These are phyloP conservation scores for Syzygium aqueum DNA, from an alignment of 345 rosid genomes.

Conservation along the genomic window DNA sequence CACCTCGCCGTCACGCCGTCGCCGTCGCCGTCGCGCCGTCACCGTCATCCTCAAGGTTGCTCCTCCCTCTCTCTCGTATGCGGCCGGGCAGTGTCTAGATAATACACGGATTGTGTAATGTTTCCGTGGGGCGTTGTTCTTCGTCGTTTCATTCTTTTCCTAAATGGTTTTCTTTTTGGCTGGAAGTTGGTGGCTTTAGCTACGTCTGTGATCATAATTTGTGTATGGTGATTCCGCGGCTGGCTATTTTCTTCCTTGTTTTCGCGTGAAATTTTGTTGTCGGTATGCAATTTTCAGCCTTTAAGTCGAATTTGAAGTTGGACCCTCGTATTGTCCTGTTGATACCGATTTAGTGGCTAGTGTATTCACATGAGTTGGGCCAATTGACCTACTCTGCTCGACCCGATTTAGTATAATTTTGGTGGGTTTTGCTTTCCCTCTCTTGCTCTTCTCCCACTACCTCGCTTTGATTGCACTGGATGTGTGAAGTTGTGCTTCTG, in stretches of 20 bases:
- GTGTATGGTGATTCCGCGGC: background rate
- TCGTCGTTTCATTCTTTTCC: background rate
- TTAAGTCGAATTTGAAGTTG: background rate
- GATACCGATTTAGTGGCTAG: background rate
- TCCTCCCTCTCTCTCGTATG: background rate
- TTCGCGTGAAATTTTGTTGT: background rate
- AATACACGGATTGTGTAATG: background rate
- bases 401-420: background rate
- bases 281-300: background rate
- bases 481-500: background rate
- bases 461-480: background rate
- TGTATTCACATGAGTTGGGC: background rate
- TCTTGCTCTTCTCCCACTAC: background rate
- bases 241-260: background rate
- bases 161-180: background rate
- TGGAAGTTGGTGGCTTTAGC: background rate
- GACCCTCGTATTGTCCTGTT: background rate
- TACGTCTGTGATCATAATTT: background rate
- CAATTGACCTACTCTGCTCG: background rate
- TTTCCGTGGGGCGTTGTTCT: background rate
- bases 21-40: background rate
- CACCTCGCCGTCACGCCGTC: background rate
- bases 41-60: background rate
- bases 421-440: background rate
- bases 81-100: background rate